Base-by-base conservation (phyloP, 192 early-diverging fungal species). In the Coemansia sp. region DNA sequence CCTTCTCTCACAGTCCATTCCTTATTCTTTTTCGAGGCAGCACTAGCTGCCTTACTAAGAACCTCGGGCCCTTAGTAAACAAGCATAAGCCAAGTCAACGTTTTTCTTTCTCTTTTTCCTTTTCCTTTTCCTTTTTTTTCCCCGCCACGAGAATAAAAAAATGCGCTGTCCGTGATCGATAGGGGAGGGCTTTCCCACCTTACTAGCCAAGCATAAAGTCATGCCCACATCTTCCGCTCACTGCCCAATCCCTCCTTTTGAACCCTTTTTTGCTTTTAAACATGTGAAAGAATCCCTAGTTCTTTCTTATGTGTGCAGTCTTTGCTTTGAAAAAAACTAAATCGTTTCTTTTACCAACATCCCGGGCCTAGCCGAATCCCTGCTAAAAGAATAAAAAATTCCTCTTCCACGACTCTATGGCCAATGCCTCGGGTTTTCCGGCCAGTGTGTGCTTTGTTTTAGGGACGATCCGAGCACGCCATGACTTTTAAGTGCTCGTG, bases 281-380 rank as follows among this genome's bases (percentile, higher is more conserved):
- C 57, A 60, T 60, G 57, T 60, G 57, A 60, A 60, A 60, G 57
- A 34, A 60, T 31, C 57, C 31, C 29, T 57, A 18, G 27, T 55
- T 55, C 27, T 50, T 20, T 55, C 53, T 18, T 36, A 6, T 6
- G 27, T 33, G 57, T 18, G 33, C 57, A 60, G 31, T 60, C 57
- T 29, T 12, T 16, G 57, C 53, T 55, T 55, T 55, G 9, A 55
- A 31, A 27, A 27, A 11, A 31, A 15, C 53, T 20, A 55, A 31
- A 27, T 5, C 44, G 44, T 27, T 34, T 57, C 31, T 16, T 60
- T 34, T 60, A 16, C 31, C 31, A 34, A 18, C 31, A 15, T 36
- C 31, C 57, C 57, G 57, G 57, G 31, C 24, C 15, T n/a, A 11
- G 15, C 57, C 57, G 57, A 60, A 3, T 13, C 6, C 11, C 13